Percentiles rank a stretch among this genome's conserved stretches.
phyloP scores from a whole-genome alignment of 169 alveolate genomes.

The Cyclospora cayetanensis region DNA sequence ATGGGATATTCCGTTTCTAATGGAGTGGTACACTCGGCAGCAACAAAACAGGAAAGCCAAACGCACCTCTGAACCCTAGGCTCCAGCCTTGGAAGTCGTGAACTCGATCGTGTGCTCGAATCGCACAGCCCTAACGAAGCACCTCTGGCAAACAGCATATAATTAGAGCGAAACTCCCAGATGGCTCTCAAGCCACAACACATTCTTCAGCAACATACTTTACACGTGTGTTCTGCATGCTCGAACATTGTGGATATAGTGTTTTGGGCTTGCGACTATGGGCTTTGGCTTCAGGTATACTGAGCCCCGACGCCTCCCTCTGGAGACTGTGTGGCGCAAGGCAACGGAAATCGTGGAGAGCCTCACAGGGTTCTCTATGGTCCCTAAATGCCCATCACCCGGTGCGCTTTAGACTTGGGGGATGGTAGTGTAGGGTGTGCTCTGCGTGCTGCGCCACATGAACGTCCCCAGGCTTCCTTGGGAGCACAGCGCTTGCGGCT shows the following conservation, averaged over 20 bases:
- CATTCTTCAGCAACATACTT: too few relatives aligned
- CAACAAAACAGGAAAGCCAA: background rate
- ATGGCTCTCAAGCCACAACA: too few relatives aligned
- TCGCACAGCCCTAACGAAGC: too few relatives aligned
- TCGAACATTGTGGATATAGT: too few relatives aligned
- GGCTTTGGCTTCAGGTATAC: conserved; percentile 10
- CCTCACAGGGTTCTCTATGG: background rate
- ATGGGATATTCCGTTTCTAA: conserved; percentile 40
- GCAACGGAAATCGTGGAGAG: background rate
- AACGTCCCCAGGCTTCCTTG: too few relatives aligned
- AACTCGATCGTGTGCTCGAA: too few relatives aligned
- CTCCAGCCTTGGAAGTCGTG: too few relatives aligned
- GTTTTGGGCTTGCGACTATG: background rate
- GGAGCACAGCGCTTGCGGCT: too few relatives aligned
- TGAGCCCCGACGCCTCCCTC: background rate
- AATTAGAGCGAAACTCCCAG: too few relatives aligned
- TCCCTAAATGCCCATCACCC: background rate
- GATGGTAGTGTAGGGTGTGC: background rate
- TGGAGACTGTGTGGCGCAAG: background rate
- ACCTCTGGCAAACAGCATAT: too few relatives aligned
- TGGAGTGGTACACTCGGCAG: background rate
- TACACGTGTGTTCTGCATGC: too few relatives aligned
- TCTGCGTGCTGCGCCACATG: too few relatives aligned
- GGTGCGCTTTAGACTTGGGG: background rate
- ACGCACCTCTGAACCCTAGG: background rate